Evolutionary conservation across 2,329 filamentous ascomycete species (phyloP), one percentile per base, ranked within the genome.

Genomic region (Alternaria sp.): DNA sequence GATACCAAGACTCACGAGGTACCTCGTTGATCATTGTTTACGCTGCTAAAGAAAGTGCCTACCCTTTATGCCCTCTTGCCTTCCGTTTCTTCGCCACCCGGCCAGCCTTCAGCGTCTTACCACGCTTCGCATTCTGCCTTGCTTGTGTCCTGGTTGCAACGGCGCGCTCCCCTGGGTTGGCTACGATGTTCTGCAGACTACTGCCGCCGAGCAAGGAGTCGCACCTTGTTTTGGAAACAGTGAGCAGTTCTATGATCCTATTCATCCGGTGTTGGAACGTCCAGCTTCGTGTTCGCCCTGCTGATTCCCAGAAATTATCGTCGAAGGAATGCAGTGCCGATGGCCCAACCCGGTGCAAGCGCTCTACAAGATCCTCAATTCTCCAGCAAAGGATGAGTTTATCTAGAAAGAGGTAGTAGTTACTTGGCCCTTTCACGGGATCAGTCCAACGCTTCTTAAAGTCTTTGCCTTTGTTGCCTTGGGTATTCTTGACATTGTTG

Each of bases 331-430:
- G 23, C 17, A 60, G 21, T 5, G n/a, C 36, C 3, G 10, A 21
- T 5, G 54, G 21, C 5, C 57, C 57, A 17, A 25, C 3, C 4
- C 40, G 40, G 25, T 64, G 58, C 17, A 64, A n/a, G 1, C n/a
- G 21, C 36, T 57, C 58, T 3, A 54, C 45, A 0, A 64, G 36
- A 4, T 30, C n/a, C 15, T 59, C 40, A 11, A 62, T 59, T 0
- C 54, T 19, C 54, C 64, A 66, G 36, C 54, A 55, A 10, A 62
- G 19, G 13, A 32, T 28, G 12, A 59, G 32, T 25, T 59, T 61
- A 17, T 19, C 28, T n/a, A 19, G 12, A 6, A 13, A n/a, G 6
- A 30, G 19, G 40, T 61, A 64, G 40, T 52, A 61, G 8, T n/a
- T 21, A 13, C 54, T 43, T 8, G 11, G 23, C 5, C 49, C 49